Conservation (phyloP, 2,329 filamentous ascomycete species). For the Xylariaceae sp. region DNA sequence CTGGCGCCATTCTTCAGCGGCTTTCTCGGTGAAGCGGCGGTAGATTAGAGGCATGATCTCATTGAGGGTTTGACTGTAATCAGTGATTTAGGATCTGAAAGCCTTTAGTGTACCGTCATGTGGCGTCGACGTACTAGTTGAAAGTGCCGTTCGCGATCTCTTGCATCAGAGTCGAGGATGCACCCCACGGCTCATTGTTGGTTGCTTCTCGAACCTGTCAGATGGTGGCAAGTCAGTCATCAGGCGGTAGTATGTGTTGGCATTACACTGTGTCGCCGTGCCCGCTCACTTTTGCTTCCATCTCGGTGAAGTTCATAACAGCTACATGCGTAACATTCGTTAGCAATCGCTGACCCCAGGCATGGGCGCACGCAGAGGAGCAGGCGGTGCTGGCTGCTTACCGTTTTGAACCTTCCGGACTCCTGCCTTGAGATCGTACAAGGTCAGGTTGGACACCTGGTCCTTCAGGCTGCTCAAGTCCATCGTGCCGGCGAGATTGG, state of each 20-base stretch:
- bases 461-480: conserved; percentile 82
- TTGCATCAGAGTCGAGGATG: conserved; percentile 81
- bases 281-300: conserved; percentile 63
- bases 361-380: no score
- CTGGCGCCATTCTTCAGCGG: conserved; percentile 96
- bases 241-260: no score
- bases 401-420: conserved; percentile 97
- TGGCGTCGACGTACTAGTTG: conserved; percentile 72
- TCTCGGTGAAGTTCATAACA: conserved; percentile 97
- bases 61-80: conserved; percentile 80
- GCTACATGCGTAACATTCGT: conserved; percentile 48
- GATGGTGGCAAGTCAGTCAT: conserved; percentile 5
- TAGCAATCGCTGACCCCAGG: neutral
- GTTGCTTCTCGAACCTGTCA: conserved; percentile 88
- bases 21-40: conserved; percentile 96
- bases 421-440: conserved; percentile 93
- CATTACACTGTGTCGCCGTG: neutral
- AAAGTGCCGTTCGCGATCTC: conserved; percentile 98
- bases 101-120: no score
- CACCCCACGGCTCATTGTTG: conserved; percentile 98
- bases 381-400: conserved; percentile 33
- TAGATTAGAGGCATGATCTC: conserved; percentile 99
- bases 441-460: conserved; percentile 82
- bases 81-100: conserved; percentile 1
- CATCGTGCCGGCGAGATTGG: conserved; percentile 48